Percentiles rank a stretch among this genome's conserved stretches.
phyloP scores from a whole-genome alignment of 2,329 filamentous ascomycete genomes.

The Trichophyton verrucosum region DNA sequence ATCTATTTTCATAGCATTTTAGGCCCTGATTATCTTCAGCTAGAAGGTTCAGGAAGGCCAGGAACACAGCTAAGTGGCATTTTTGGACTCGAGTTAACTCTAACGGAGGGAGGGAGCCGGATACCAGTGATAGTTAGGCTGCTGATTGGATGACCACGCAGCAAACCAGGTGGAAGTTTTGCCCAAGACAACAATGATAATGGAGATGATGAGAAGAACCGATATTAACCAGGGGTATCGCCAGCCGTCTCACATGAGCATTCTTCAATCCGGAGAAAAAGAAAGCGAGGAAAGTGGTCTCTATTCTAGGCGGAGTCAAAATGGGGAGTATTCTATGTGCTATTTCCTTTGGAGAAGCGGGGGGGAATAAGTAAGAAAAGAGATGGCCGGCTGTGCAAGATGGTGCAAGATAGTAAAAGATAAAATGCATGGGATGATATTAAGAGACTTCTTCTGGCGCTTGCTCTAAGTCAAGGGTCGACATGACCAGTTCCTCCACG shows the following conservation, averaged over 20 bases:
- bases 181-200: background rate
- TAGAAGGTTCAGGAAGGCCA: background rate
- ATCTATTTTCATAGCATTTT: background rate
- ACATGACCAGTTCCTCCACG: constrained; percentile 39
- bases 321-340: too few relatives aligned
- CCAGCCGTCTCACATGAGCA: too few relatives aligned
- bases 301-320: too few relatives aligned
- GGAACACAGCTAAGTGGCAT: background rate
- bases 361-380: too few relatives aligned
- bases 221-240: too few relatives aligned
- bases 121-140: too few relatives aligned
- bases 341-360: too few relatives aligned
- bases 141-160: background rate
- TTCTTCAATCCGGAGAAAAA: too few relatives aligned
- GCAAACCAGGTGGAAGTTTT: background rate
- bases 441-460: background rate
- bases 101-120: background rate
- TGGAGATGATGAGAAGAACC: too few relatives aligned
- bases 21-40: background rate
- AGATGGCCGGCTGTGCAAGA: too few relatives aligned
- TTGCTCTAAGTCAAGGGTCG: constrained; percentile 12
- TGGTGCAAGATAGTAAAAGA: background rate
- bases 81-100: background rate
- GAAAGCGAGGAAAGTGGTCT: too few relatives aligned
- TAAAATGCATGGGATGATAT: background rate